A percentile compares a stretch with the other conserved stretches of the same genome.
These are phyloP conservation scores for Xylaria sp. DNA, from an alignment of 2,329 filamentous ascomycete genomes.

Conservation along the genomic window DNA sequence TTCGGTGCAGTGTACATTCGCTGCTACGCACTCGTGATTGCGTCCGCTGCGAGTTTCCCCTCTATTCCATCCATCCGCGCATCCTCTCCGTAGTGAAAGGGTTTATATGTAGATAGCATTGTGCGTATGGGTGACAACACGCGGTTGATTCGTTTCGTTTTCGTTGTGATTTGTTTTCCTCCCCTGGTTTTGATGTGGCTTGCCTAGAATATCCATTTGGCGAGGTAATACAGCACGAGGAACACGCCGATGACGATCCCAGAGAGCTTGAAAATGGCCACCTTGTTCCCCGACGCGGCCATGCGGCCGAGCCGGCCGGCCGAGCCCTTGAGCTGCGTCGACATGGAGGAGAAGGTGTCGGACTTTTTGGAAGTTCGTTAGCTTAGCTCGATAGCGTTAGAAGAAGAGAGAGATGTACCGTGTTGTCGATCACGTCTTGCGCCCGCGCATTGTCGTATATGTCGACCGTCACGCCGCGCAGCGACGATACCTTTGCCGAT, in stretches of 20 bases:
- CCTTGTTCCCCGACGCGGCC: slow-evolving; percentile 89
- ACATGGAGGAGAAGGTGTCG: slow-evolving; percentile 92
- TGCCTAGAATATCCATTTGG: slow-evolving; percentile 68
- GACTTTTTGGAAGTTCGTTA: slow-evolving; percentile 59
- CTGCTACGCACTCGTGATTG: neutral
- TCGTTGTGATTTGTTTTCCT: neutral
- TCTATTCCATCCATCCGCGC: neutral
- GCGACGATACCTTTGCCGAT: slow-evolving; percentile 86
- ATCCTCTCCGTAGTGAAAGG: neutral
- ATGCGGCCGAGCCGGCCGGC: slow-evolving; percentile 85
- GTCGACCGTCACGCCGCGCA: slow-evolving; percentile 94
- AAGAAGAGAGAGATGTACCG: slow-evolving; percentile 63
- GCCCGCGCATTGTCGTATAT: slow-evolving; percentile 96
- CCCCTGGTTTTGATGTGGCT: too few species aligned
- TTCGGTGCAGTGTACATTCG: neutral
- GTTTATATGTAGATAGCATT: neutral
- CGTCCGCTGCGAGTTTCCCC: neutral
- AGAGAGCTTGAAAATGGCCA: slow-evolving; percentile 89
- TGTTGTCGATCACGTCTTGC: slow-evolving; percentile 88
- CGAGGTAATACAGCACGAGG: slow-evolving; percentile 78
- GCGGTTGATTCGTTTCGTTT: neutral
- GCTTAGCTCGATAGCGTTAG: neutral
- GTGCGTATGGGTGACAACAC: neutral
- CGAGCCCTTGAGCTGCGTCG: slow-evolving; percentile 82
- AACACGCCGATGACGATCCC: slow-evolving; percentile 81